A percentile compares a stretch with the other conserved stretches of the same genome.
phyloP scores from a whole-genome alignment of 257 asterid genomes.

The Echium plantagineum region DNA sequence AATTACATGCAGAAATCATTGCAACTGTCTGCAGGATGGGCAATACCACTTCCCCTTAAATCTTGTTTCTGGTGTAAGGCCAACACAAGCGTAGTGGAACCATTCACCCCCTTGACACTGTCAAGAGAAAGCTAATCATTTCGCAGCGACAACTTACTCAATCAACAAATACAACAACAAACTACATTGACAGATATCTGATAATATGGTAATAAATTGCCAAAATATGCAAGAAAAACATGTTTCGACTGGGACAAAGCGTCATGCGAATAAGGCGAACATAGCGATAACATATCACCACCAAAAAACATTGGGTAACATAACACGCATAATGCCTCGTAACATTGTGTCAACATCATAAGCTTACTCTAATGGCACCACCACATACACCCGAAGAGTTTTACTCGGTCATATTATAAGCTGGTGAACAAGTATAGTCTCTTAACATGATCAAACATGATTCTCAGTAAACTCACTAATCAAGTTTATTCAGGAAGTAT shows the following conservation, averaged over 20 bases:
- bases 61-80: conserved; percentile 89
- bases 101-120: conserved; percentile 99
- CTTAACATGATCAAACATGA: no score
- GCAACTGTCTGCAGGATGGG: conserved; percentile 71
- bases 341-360: no score
- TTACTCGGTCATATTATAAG: no score
- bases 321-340: no score
- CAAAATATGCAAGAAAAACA: neutral
- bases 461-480: no score
- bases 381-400: no score
- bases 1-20: neutral
- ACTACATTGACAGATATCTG: neutral
- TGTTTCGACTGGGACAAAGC: neutral
- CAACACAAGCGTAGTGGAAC: conserved; percentile 98
- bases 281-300: no score
- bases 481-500: no score
- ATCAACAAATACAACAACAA: neutral
- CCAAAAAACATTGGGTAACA: no score
- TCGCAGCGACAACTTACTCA: neutral
- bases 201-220: neutral
- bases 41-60: conserved; percentile 97
- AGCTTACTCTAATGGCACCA: no score
- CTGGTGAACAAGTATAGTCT: no score
- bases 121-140: conserved; percentile 7
- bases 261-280: no score